Evolutionary conservation across 495 filamentous ascomycete species (phyloP).

Genomic region (Podospora bellae-mahoneyi): DNA sequence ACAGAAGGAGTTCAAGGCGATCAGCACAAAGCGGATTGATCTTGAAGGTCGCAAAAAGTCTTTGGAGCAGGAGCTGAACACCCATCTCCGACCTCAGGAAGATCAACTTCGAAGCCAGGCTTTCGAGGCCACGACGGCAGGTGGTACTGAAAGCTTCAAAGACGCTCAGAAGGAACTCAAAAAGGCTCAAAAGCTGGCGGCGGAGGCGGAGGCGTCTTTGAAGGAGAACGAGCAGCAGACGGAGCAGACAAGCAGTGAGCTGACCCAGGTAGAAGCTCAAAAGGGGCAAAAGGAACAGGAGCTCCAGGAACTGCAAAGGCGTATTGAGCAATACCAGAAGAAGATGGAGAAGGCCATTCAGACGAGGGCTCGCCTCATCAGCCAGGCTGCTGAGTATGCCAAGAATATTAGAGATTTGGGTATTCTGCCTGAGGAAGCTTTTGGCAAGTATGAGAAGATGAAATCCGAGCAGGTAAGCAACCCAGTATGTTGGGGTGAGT

Average conservation of each 20-base stretch:
- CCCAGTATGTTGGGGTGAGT: background rate
- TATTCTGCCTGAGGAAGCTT: conserved; percentile 90
- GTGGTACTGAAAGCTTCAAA: conserved; percentile 64
- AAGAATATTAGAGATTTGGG: conserved; percentile 90
- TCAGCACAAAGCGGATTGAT: conserved; percentile 70
- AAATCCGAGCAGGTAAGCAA: conserved; percentile 64
- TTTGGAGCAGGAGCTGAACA: conserved; percentile 79
- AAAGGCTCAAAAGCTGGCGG: conserved; percentile 60
- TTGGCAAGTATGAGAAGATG: conserved; percentile 80
- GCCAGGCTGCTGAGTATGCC: conserved; percentile 72
- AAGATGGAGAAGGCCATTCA: conserved; percentile 87
- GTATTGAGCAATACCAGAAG: conserved; percentile 85
- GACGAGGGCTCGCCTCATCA: conserved; percentile 72
- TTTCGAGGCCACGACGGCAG: conserved; percentile 59
- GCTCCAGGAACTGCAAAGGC: conserved; percentile 70
- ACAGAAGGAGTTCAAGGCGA: conserved; percentile 66
- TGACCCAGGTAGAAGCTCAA: conserved; percentile 59
- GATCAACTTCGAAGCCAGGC: conserved; percentile 82
- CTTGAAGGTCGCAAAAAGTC: conserved; percentile 72
- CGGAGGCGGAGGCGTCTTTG: conserved; percentile 62
- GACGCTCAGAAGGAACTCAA: conserved; percentile 81
- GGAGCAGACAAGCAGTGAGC: conserved; percentile 57
- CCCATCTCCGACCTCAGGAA: conserved; percentile 78
- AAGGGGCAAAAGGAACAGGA: conserved; percentile 63
- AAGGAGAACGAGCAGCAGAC: conserved; percentile 67